phyloP scores from a whole-genome alignment of 495 filamentous ascomycete genomes.

The Penicilliopsis zonata region DNA sequence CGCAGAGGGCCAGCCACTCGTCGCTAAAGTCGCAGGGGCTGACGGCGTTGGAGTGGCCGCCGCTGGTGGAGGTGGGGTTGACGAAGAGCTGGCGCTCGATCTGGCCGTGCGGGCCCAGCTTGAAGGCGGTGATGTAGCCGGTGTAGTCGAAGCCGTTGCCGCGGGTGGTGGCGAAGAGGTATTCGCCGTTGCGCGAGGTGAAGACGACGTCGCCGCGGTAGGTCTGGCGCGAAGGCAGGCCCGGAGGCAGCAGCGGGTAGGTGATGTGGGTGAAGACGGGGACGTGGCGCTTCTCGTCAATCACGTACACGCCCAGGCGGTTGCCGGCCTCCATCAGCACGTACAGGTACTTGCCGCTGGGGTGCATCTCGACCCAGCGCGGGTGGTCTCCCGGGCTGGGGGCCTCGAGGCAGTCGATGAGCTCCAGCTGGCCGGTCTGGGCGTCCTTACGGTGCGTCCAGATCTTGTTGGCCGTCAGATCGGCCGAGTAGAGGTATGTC shows the following conservation, averaged over 20 bases:
- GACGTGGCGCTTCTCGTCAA: slow-evolving; percentile 60
- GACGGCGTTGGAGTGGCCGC: slow-evolving; percentile 76
- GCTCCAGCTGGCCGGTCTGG: slow-evolving; percentile 46
- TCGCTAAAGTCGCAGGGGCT: slow-evolving; percentile 69
- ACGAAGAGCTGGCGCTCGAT: slow-evolving; percentile 67
- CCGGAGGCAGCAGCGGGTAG: slow-evolving; percentile 66
- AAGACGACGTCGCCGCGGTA: slow-evolving; percentile 73
- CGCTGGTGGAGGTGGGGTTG: slow-evolving; percentile 73
- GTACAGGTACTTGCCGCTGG: slow-evolving; percentile 64
- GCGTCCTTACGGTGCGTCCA: slow-evolving; percentile 70
- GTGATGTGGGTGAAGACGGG: slow-evolving; percentile 73
- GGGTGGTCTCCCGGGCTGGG: slow-evolving; percentile 62
- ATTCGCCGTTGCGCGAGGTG: slow-evolving; percentile 48
- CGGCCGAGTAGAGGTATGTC: slow-evolving; percentile 76
- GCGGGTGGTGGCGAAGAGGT: slow-evolving; percentile 72
- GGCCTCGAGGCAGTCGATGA: slow-evolving; percentile 60
- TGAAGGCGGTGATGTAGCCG: slow-evolving; percentile 71
- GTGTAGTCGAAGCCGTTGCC: slow-evolving; percentile 63
- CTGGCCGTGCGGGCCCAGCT: slow-evolving; percentile 52
- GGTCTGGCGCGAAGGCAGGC: slow-evolving; percentile 34
- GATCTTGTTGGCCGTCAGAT: slow-evolving; percentile 72
- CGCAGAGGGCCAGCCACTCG: slow-evolving; percentile 74
- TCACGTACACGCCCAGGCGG: slow-evolving; percentile 63
- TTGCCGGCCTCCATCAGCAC: slow-evolving; percentile 81
- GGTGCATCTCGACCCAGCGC: slow-evolving; percentile 74